phyloP scores from a whole-genome alignment of 768 basidiomycete genomes.

The Lactifluus pinguis region DNA sequence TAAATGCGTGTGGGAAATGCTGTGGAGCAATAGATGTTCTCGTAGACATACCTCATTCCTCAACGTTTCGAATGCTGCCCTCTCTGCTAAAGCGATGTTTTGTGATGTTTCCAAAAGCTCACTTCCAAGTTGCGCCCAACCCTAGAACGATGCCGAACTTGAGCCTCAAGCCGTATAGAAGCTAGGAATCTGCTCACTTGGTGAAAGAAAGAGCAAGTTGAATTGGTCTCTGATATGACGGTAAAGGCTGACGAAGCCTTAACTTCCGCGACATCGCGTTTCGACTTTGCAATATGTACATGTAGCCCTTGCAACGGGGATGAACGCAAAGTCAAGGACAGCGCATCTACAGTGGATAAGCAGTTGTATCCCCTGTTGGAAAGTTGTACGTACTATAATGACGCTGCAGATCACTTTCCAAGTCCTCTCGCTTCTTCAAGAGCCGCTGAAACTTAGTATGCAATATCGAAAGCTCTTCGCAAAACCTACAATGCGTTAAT shows the following conservation, averaged over 20 bases:
- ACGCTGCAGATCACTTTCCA: conserved; percentile 47
- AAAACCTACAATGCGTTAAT: conserved; percentile 41
- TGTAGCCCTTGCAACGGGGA: conserved; percentile 64
- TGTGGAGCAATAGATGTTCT: background rate
- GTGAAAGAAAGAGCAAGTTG: conserved; percentile 63
- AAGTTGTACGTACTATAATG: conserved; percentile 38
- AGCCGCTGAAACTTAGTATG: conserved; percentile 42
- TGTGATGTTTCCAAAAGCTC: conserved; percentile 49
- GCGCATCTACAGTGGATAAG: conserved; percentile 39
- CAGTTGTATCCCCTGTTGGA: background rate
- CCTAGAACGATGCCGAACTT: conserved; percentile 31
- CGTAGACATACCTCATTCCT: conserved; percentile 47
- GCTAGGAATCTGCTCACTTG: conserved; percentile 32
- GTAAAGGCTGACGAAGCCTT: conserved; percentile 44
- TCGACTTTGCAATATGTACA: conserved; percentile 58
- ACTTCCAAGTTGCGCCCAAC: conserved; percentile 70
- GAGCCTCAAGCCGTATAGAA: background rate
- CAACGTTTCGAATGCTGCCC: conserved; percentile 60
- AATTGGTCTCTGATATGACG: conserved; percentile 48
- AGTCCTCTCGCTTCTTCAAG: conserved; percentile 35
- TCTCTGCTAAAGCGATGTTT: conserved; percentile 51
- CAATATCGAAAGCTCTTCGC: conserved; percentile 39
- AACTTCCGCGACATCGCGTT: conserved; percentile 48
- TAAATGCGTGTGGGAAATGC: conserved; percentile 24
- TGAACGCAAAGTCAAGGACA: conserved; percentile 65